Conservation (phyloP, 176 grass and related monocot species). For the Cenchrus americanus region DNA sequence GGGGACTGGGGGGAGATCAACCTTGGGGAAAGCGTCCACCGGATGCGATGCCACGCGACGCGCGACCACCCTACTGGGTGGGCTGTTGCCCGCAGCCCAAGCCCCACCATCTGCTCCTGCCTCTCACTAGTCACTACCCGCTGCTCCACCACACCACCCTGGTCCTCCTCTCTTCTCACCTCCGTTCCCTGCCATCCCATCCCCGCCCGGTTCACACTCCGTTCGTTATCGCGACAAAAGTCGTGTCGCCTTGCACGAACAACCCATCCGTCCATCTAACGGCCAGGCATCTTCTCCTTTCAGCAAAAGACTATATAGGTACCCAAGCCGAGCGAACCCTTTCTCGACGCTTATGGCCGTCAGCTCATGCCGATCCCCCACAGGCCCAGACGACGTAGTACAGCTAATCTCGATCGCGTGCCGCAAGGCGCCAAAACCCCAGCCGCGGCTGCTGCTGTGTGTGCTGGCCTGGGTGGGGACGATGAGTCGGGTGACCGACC, state of each 20-base stretch:
- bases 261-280: background rate
- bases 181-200: no score
- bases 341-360: background rate
- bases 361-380: background rate
- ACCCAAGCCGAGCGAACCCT: background rate
- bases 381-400: background rate
- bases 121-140: background rate
- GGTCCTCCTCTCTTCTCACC: no score
- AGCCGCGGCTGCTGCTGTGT: background rate
- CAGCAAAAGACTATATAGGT: background rate
- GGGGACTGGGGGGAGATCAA: background rate
- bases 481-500: background rate
- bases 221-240: background rate
- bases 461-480: background rate
- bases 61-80: background rate
- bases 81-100: background rate
- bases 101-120: background rate
- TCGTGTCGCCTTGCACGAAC: background rate
- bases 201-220: no score
- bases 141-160: background rate
- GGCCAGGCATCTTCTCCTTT: background rate
- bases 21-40: background rate
- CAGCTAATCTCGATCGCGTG: background rate
- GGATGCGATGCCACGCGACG: background rate
- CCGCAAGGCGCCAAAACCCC: background rate